Evolutionary conservation across 805 yeast genomes (phyloP), one percentile per base, ranked within the genome.

Genomic region (Saturnispora gosingensis): DNA sequence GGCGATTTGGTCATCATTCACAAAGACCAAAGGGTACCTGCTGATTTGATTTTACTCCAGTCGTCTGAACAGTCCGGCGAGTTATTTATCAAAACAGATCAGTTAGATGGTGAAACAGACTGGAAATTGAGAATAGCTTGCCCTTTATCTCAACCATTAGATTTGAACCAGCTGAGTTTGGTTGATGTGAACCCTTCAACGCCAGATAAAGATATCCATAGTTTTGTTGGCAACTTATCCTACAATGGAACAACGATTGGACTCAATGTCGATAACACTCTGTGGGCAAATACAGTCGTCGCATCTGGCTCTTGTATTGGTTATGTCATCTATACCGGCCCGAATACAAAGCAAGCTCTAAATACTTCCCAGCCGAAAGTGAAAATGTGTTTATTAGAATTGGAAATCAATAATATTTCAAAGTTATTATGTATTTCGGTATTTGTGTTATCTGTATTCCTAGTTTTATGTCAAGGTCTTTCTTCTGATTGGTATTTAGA

Each of bases 71-170:
- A 72, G 3, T 74, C 77, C 3, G 97, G 97, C 7, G 99, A 93
- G 63, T 77, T 90, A 2, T 93, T 95, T 61, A 87, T 93, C 57
- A 86, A 95, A 61, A 93, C 99, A 0, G 99, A 93, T 71, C 99
- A 93, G 69, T 73, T 93, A 48, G 99, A 93, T 67, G 99, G 99
- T 63, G 99, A 93, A 67, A 93, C 99, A 5, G 99, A 93, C 69
- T 93, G 99, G 99, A 93, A 93, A 66, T 72, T 93, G 51, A 74
- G 99, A 60, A 70, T 87, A 38, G 93, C 97, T 0, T 76, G 83
- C 46, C 75, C 82, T 11, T 61, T 81, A 28, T 87, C 97, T 0
- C 98, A 91, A 63, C 66, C 66, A 35, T 58, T 79, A 43, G 67
- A 78, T 11, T 68, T 76, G n/a, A 20, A 46, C 18, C 79, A 77